phyloP scores from a whole-genome alignment of 371 early-diverging fungal genomes.

The Actinomucor elegans region DNA sequence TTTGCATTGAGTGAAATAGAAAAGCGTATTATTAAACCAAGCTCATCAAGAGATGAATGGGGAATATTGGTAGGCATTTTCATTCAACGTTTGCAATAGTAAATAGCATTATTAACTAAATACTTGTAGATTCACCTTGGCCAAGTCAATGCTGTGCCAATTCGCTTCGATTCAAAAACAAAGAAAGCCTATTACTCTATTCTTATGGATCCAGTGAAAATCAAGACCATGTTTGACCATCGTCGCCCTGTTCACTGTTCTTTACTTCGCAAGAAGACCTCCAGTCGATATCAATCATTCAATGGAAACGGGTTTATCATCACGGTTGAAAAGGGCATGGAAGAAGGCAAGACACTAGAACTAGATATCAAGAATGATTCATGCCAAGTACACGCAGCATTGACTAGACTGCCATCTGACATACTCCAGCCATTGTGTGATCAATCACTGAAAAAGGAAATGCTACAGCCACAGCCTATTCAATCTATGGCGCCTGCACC shows the following conservation, averaged over 20 bases:
- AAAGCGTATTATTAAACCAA: constrained; percentile 27
- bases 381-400: constrained; percentile 37
- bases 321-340: constrained; percentile 43
- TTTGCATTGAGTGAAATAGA: constrained; percentile 40
- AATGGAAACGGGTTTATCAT: constrained; percentile 32
- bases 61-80: constrained; percentile 33
- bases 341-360: constrained; percentile 31
- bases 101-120: background rate
- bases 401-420: constrained; percentile 25
- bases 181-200: constrained; percentile 37
- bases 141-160: constrained; percentile 35
- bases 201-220: constrained; percentile 42
- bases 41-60: constrained; percentile 29
- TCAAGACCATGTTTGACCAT: constrained; percentile 50
- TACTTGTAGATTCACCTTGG: constrained; percentile 37
- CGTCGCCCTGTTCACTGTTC: constrained; percentile 42
- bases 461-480: background rate
- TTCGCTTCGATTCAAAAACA: constrained; percentile 33
- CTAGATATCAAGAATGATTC: constrained; percentile 28
- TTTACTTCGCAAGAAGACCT: constrained; percentile 18
- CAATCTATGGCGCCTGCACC: constrained; percentile 33
- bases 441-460: constrained; percentile 13
- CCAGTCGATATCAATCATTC: constrained; percentile 9
- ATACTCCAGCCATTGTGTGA: background rate
- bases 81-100: background rate